phyloP scores from a whole-genome alignment of 139 green algal species.

The Spirogloea muscicola region DNA sequence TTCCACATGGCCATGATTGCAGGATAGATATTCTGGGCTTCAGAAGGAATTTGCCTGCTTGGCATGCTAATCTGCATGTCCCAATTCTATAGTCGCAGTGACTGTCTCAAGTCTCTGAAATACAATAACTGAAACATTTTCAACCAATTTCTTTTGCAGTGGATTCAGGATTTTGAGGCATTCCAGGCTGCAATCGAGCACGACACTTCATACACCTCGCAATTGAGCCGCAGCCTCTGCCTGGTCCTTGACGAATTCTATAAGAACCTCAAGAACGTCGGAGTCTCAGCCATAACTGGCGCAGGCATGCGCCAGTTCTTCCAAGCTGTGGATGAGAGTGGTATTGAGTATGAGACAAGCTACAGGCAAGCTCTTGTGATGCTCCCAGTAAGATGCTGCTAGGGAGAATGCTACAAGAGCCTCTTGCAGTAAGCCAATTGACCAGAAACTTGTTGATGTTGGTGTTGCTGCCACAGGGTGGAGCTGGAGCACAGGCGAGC shows the following conservation, averaged over 20 bases:
- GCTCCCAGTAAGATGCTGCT: background rate
- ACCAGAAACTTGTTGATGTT: background rate
- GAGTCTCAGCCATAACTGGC: conserved; percentile 84
- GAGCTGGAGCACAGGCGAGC: conserved; percentile 11
- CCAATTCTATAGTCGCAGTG: too few relatives aligned
- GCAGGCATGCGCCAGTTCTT: conserved; percentile 86
- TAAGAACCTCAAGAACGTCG: conserved; percentile 68
- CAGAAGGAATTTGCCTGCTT: too few relatives aligned
- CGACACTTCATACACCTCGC: conserved; percentile 53
- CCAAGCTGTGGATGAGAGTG: conserved; percentile 51
- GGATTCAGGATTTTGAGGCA: conserved; percentile 73
- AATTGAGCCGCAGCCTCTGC: conserved; percentile 60
- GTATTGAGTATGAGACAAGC: conserved; percentile 66
- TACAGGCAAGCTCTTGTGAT: conserved; percentile 54
- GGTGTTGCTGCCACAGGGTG: conserved; percentile 2
- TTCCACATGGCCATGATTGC: too few relatives aligned
- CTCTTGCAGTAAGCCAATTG: background rate
- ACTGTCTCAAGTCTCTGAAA: too few relatives aligned
- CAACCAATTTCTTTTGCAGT: too few relatives aligned
- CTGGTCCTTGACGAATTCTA: conserved; percentile 97
- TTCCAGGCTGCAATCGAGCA: conserved; percentile 75
- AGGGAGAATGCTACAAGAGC: background rate
- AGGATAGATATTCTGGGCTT: too few relatives aligned
- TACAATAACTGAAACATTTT: too few relatives aligned
- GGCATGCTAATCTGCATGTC: too few relatives aligned